Percentiles rank a stretch among this genome's conserved stretches.
phyloP scores from a whole-genome alignment of 1,139 yeast species.

The Taphrina deformans region DNA sequence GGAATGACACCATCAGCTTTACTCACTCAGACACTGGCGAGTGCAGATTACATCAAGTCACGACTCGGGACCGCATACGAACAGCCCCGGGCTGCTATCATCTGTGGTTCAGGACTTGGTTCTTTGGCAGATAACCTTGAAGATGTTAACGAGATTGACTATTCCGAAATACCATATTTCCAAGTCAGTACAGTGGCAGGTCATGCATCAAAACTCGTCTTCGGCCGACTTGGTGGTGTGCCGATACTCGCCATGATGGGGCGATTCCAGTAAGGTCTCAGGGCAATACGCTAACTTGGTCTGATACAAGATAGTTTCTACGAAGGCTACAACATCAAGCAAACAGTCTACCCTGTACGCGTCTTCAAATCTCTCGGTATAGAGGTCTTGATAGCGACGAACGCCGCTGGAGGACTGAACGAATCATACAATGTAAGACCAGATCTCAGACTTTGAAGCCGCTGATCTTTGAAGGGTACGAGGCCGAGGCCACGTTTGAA shows the following conservation, averaged over 20 bases:
- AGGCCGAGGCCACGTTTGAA: not conserved
- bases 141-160: constrained; percentile 56
- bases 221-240: constrained; percentile 70
- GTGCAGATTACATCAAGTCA: constrained; percentile 41
- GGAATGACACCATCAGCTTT: not conserved
- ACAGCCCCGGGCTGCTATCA: constrained; percentile 66
- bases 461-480: not conserved
- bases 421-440: constrained; percentile 55
- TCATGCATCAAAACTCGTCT: constrained; percentile 78
- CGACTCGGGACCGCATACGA: constrained; percentile 42
- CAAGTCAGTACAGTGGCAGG: constrained; percentile 77
- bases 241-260: constrained; percentile 66
- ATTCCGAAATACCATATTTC: constrained; percentile 76
- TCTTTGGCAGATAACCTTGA: constrained; percentile 66
- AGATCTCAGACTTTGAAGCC: not conserved
- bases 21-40: constrained; percentile 38
- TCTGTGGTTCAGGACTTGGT: constrained; percentile 94
- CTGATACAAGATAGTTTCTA: constrained; percentile 52
- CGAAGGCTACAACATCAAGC: constrained; percentile 80
- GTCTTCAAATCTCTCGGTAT: constrained; percentile 67
- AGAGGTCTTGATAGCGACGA: constrained; percentile 63
- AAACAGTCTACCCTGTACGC: constrained; percentile 83
- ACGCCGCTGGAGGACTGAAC: constrained; percentile 92
- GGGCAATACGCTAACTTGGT: not conserved
- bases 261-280: constrained; percentile 4